Percentiles rank a stretch among this genome's conserved stretches.
Evolutionary conservation across 1,284 basidiomycete genomes (phyloP).

Genomic region (Phellinidium pouzarii): DNA sequence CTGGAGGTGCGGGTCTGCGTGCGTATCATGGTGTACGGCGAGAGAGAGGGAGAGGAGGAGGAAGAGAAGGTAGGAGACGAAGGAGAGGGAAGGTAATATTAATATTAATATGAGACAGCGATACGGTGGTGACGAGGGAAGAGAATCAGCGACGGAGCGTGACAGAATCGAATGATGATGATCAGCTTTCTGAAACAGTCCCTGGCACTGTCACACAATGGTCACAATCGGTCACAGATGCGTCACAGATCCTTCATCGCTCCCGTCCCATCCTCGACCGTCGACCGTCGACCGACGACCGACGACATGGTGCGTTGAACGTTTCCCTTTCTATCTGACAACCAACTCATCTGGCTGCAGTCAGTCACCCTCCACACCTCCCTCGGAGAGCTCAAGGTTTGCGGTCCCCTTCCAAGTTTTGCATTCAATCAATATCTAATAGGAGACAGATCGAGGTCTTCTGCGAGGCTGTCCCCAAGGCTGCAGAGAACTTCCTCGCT

Average conservation of each 20-base stretch:
- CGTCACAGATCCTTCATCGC: not conserved
- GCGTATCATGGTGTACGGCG: slow-evolving; percentile 38
- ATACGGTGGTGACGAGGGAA: too few species aligned
- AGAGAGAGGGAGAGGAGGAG: slow-evolving; percentile 19
- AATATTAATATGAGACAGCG: not conserved
- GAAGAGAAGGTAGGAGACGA: slow-evolving; percentile 22
- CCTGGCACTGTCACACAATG: not conserved
- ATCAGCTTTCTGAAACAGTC: too few species aligned
- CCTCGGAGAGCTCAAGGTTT: slow-evolving; percentile 90
- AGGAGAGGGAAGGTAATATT: slow-evolving; percentile 25
- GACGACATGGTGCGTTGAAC: slow-evolving; percentile 28
- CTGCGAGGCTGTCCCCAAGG: slow-evolving; percentile 91
- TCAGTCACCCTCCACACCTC: slow-evolving; percentile 94
- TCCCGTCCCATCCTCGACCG: too few species aligned
- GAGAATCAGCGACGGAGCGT: too few species aligned
- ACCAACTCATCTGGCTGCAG: slow-evolving; percentile 27
- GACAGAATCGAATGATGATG: too few species aligned
- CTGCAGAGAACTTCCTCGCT: slow-evolving; percentile 97
- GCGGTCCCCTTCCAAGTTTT: slow-evolving; percentile 16
- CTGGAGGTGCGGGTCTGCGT: slow-evolving; percentile 33
- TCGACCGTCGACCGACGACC: not conserved
- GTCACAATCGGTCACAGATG: not conserved
- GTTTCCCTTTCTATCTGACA: slow-evolving; percentile 1
- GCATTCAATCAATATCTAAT: slow-evolving; percentile 8
- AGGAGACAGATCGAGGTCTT: slow-evolving; percentile 82